Base-by-base conservation (phyloP, 2,329 filamentous ascomycete species). In the Trichoderma harzianum region DNA sequence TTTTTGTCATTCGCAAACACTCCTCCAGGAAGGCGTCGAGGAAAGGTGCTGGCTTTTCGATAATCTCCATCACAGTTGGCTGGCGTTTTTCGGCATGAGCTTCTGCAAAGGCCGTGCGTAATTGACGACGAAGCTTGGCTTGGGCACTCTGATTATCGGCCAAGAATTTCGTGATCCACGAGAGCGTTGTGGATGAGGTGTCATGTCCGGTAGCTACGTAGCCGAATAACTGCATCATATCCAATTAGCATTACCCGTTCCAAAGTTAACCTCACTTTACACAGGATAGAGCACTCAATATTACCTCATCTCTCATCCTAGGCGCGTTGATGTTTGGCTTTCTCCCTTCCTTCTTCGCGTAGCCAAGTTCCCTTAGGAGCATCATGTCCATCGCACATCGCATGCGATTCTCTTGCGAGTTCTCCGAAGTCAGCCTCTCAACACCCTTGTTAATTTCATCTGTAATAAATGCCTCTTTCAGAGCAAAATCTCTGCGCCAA, bases 321-420 rank as follows among this genome's bases (percentile, higher is more conserved):
- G 62, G 62, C 3, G 62, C 36, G 30, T 65, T 65, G 28, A n/a
- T 53, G 28, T 65, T 53, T 65, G 62, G 62, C 62, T 51, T 53
- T 26, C 62, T 65, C 16, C 26, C 12, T 47, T 65, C 62, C 43
- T 65, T 65, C 2, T 34, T 65, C 2, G 62, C 62, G 26, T 65
- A 53, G 43, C 39, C 43, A 18, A 65, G 16, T 21, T 65, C 62
- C n/a, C 62, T 43, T 7, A 32, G 43, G 1, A 65, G 36, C 43
- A 65, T 65, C 62, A 65, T 65, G 28, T 65, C 62, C 62, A 65
- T 65, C 28, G 62, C 62, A 24, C 62, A 65, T 51, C 62, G 26
- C 62, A 65, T 65, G n/a, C 28, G 36, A 16, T 24, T 53, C 14
- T 53, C 28, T 18, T 51, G 43, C 2, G 12, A 16, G 11, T 43